Evolutionary conservation across 192 early-diverging fungal species (phyloP).

Genomic region (Geranomyces variabilis): DNA sequence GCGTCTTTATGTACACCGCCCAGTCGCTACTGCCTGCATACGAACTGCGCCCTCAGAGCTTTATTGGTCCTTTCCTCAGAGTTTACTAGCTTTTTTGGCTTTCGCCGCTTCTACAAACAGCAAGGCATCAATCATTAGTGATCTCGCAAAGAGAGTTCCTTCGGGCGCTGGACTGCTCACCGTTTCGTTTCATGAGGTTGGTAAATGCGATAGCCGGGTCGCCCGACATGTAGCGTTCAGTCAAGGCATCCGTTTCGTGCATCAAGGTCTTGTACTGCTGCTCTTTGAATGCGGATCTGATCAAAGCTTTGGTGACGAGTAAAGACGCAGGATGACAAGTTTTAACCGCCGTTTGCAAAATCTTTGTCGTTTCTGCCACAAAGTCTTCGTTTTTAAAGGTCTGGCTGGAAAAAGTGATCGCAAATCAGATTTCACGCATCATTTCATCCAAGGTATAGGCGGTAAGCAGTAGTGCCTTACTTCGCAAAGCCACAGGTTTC

Average conservation of each 20-base stretch:
- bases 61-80: no score
- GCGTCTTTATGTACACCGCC: no score
- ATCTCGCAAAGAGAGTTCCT: no score
- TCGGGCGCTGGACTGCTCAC: slow-evolving; percentile 2
- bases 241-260: slow-evolving; percentile 34
- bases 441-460: no score
- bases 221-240: slow-evolving; percentile 30
- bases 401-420: no score
- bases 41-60: no score
- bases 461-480: no score
- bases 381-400: slow-evolving; percentile 29
- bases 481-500: slow-evolving; percentile 29
- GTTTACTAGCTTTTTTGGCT: no score
- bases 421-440: no score
- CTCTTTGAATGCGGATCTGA: slow-evolving; percentile 11
- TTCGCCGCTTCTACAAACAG: no score
- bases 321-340: slow-evolving; percentile 27
- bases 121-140: no score
- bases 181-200: slow-evolving; percentile 34
- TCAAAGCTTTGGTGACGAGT: slow-evolving; percentile 27
- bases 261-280: slow-evolving; percentile 23
- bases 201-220: slow-evolving; percentile 35
- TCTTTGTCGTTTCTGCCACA: slow-evolving; percentile 14
- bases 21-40: no score
- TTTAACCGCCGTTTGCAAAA: slow-evolving; percentile 20